Evolutionary conservation across 2,329 filamentous ascomycete species (phyloP).

Genomic region (Cytospora piceicola): DNA sequence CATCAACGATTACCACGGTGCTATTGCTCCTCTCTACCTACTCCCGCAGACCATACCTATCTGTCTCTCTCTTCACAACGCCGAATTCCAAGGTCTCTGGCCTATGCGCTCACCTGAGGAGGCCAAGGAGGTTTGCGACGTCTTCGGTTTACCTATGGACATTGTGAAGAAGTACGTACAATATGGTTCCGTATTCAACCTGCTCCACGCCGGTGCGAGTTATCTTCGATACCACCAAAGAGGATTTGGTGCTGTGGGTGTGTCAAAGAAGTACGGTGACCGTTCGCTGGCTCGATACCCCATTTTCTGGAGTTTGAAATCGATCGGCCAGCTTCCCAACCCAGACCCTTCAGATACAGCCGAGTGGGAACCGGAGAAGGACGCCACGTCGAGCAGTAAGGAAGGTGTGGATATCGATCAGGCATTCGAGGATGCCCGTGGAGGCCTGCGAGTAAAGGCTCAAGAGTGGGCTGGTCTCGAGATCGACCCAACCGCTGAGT

Average conservation of each 20-base stretch:
- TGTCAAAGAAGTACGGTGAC: conserved; percentile 70
- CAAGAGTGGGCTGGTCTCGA: conserved; percentile 72
- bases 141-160: conserved; percentile 62
- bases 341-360: conserved; percentile 65
- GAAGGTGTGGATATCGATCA: conserved; percentile 57
- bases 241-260: conserved; percentile 67
- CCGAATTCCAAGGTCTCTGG: conserved; percentile 71
- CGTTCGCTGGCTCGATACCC: conserved; percentile 68
- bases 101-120: conserved; percentile 66
- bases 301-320: conserved; percentile 69
- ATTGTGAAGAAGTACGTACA: conserved; percentile 64
- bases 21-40: conserved; percentile 63
- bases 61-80: conserved; percentile 68
- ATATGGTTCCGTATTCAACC: conserved; percentile 68
- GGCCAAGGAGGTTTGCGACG: conserved; percentile 62
- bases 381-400: conserved; percentile 49
- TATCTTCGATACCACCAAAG: conserved; percentile 67
- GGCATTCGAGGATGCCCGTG: conserved; percentile 58
- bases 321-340: conserved; percentile 68
- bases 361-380: conserved; percentile 57
- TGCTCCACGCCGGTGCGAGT: conserved; percentile 65
- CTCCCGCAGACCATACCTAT: conserved; percentile 64
- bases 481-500: conserved; percentile 63
- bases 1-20: conserved; percentile 45
- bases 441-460: conserved; percentile 60